Evolutionary conservation across 768 basidiomycete genomes (phyloP), one percentile per base, ranked within the genome.

Genomic region (Agrocybe chaxingu): DNA sequence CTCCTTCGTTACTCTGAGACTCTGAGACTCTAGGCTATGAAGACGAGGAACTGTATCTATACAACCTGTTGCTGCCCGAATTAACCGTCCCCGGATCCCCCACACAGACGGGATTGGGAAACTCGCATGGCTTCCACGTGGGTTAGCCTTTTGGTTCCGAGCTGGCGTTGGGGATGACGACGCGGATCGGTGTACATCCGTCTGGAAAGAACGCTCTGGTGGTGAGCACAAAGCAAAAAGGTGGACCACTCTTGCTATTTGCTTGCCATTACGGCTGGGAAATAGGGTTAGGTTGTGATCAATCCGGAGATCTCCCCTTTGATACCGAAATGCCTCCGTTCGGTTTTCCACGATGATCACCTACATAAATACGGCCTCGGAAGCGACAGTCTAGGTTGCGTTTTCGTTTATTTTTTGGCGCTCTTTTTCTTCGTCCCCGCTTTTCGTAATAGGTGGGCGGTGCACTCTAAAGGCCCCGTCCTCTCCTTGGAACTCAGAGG

Each of bases 91-190:
- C 57, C 54, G 55, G 54, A 33, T 50, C 52, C 49, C 43, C 55
- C 55, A 53, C 43, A 33, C 43, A 34, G 39, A 35, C 37, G 13
- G 31, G 24, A 24, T 38, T 38, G 38, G 36, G 38, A 42, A 39
- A 31, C 50, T 57, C 68, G 66, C 70, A 68, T 72, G 70, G 69
- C 56, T 53, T 57, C 64, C 72, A 71, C 67, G 69, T 69, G 70
- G 68, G 24, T 5, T 24, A 24, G 5, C 24, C 24, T 24, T 24
- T 24, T 24, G 24, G 24, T 24, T 24, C 24, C 24, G 24, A 24
- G 24, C 24, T 24, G 24, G 24, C 5, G 24, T 24, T 24, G 24
- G 5, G 24, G 5, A 24, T 24, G 24, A 24, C 24, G 24, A 24
- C 24, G 24, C 24, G 48, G 45, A 8, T 42, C 58, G 37, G 3